Base-by-base conservation (phyloP, 495 filamentous ascomycete species). In the Chaetomidium leptoderma region DNA sequence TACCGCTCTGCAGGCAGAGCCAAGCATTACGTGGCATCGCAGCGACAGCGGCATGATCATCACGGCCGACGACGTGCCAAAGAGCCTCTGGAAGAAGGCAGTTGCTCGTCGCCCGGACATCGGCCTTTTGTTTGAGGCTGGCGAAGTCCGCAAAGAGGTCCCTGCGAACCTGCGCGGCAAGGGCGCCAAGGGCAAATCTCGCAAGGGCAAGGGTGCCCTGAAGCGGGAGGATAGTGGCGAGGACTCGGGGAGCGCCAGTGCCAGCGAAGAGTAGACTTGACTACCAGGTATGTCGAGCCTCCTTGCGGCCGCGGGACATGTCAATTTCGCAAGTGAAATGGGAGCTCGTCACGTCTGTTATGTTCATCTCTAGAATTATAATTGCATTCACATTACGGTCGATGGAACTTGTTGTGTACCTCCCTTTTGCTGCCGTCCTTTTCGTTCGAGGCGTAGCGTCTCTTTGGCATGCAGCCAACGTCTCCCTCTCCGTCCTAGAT, bases 121-220 rank as follows among this genome's bases (percentile, higher is more conserved):
- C 14, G 70, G 70, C 3, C 13, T 69, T 29, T 52, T 73, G 37
- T 69, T 71, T 49, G 70, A 73, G 62, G 64, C 69, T 32, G 70
- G 70, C 6, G 56, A 66, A 52, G 65, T 75, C 14, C 65, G 67
- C 35, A 78, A 78, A 62, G 75, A 78, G 44, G 63, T 78, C 5
- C 75, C 75, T 0, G 67, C 72, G n/a, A 71, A 60, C 26, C 50
- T 76, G 17, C 64, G 75, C 7, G 72, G 75, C 2, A 74, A 75
- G 64, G 75, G 73, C 4, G 63, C 63, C n/a, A 72, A 68, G 53
- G 69, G 68, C 5, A 70, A 66, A 48, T 66, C 68, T 5, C 71
- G 67, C 65, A 76, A 73, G 66, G 71, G 69, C 36, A 67, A 69
- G 53, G 69, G 59, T 26, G 62, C 62, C 44, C 33, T 72, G 57